phyloP scores from a whole-genome alignment of 176 grass and related monocot genomes.

The Pharus latifolius region DNA sequence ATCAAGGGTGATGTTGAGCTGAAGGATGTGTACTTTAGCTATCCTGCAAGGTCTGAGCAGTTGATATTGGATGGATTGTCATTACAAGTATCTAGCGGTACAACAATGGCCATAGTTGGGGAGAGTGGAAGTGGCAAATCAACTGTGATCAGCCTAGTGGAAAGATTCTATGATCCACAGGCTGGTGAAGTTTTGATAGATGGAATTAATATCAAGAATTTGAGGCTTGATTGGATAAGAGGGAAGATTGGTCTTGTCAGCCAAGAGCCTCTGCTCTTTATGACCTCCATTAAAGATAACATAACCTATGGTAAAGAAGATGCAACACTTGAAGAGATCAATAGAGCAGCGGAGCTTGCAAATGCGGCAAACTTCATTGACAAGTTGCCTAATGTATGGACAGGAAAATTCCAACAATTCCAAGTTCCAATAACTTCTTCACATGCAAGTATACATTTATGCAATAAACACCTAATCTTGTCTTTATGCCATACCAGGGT shows the following conservation, averaged over 20 bases:
- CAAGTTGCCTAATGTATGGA: conserved; percentile 42
- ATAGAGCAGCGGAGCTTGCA: conserved; percentile 43
- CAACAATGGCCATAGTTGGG: conserved; percentile 45
- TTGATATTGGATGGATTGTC: conserved; percentile 61
- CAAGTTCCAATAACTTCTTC: not conserved
- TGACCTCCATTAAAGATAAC: conserved; percentile 49
- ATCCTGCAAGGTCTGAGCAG: conserved; percentile 64
- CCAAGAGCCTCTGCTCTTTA: conserved; percentile 53
- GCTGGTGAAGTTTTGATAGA: conserved; percentile 54
- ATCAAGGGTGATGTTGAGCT: conserved; percentile 57
- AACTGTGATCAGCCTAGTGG: conserved; percentile 25
- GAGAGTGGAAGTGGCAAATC: conserved; percentile 30
- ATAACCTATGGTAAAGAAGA: conserved; percentile 52
- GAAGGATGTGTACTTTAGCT: conserved; percentile 57
- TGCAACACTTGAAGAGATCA: conserved; percentile 42
- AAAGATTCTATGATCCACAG: conserved; percentile 52
- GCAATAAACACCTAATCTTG: not conserved
- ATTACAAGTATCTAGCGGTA: conserved; percentile 48
- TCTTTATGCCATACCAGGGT: conserved; percentile 33
- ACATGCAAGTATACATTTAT: not conserved
- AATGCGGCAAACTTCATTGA: conserved; percentile 64
- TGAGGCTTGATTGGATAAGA: conserved; percentile 53
- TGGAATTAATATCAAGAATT: conserved; percentile 44
- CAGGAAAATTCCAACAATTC: not conserved
- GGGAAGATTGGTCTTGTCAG: conserved; percentile 55